Evolutionary conservation across 2,329 filamentous ascomycete genomes (phyloP).

Genomic region (Zymoseptoria crescenta): DNA sequence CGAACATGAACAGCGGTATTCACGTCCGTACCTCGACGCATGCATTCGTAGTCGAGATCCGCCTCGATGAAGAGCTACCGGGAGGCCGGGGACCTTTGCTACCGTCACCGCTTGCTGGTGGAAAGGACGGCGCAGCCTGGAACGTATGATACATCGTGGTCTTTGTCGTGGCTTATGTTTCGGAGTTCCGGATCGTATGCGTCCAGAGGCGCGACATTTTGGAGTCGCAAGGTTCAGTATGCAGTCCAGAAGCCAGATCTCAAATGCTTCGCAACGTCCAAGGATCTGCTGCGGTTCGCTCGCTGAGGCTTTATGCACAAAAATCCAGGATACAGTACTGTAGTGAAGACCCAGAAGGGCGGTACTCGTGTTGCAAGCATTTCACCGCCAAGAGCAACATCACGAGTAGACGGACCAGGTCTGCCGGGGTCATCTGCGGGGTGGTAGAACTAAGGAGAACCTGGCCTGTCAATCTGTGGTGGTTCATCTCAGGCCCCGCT

Average conservation of each 20-base stretch:
- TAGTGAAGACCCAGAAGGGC: too few relatives aligned
- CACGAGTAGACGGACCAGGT: too few relatives aligned
- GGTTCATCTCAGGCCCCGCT: too few relatives aligned
- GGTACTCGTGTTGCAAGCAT: too few relatives aligned
- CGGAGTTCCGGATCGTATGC: background rate
- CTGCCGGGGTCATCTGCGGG: too few relatives aligned
- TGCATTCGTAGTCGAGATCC: conserved; percentile 49
- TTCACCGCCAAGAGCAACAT: too few relatives aligned
- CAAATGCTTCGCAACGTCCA: background rate
- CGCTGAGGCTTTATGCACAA: background rate
- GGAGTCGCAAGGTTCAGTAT: background rate
- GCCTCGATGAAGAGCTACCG: conserved; percentile 30
- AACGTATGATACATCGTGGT: background rate
- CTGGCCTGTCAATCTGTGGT: too few relatives aligned
- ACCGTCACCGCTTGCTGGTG: conserved; percentile 4
- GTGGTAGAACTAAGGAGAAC: too few relatives aligned
- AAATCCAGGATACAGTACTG: background rate
- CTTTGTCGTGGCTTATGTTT: conserved; percentile 1
- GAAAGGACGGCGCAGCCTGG: background rate
- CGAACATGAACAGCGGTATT: background rate
- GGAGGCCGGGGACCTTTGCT: conserved; percentile 28
- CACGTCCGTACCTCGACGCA: conserved; percentile 50
- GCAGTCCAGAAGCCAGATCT: background rate
- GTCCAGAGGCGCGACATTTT: background rate
- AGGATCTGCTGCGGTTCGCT: background rate